These are phyloP conservation scores for Coemansia sp. DNA, from an alignment of 371 early-diverging fungal species.

Conservation along the genomic window DNA sequence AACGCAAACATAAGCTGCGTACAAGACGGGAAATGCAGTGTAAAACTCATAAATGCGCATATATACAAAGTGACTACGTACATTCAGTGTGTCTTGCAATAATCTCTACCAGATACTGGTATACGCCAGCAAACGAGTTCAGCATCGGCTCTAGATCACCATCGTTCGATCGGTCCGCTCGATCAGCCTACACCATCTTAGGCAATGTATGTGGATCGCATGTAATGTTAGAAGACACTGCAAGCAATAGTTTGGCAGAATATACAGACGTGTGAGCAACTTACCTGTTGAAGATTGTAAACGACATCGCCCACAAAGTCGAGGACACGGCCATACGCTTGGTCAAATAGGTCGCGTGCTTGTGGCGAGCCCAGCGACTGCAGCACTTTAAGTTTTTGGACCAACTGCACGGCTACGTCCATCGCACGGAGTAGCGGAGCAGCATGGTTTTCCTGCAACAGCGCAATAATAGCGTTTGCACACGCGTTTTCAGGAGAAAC, in stretches of 20 bases:
- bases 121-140: constrained; percentile 30
- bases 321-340: constrained; percentile 22
- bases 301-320: constrained; percentile 29
- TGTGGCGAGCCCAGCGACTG: constrained; percentile 16
- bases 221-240: no score
- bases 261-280: not conserved
- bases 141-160: constrained; percentile 18
- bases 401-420: constrained; percentile 34
- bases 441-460: constrained; percentile 10
- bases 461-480: not conserved
- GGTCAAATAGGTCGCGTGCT: constrained; percentile 22
- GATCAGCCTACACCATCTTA: constrained; percentile 15
- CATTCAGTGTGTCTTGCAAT: constrained; percentile 44
- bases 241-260: not conserved
- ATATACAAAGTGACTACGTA: constrained; percentile 24
- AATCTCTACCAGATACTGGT: constrained; percentile 40
- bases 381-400: constrained; percentile 33
- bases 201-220: no score
- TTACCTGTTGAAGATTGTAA: constrained; percentile 18
- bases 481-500: constrained; percentile 26
- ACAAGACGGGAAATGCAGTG: not conserved
- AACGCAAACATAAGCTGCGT: not conserved
- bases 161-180: not conserved
- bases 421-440: constrained; percentile 11
- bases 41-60: constrained; percentile 2